Conservation (phyloP, 352 stramenopile genomes). For the Globisporangium nodosum region DNA sequence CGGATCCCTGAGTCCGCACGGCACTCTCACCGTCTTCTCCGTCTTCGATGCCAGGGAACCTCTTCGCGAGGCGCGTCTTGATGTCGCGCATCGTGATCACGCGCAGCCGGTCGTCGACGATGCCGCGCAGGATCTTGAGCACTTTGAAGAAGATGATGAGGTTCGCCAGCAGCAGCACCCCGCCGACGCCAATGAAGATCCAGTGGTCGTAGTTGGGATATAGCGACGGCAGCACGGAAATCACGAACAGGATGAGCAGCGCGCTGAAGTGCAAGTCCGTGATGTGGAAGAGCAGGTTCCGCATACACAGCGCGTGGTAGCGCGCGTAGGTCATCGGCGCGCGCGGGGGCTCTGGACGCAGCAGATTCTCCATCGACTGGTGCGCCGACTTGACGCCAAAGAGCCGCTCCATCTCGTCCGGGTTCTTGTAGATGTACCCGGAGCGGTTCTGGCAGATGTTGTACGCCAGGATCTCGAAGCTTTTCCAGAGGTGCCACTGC, state of each 20-base stretch:
- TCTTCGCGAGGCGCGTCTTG: constrained; percentile 23
- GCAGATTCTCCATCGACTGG: constrained; percentile 5
- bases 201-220: constrained; percentile 61
- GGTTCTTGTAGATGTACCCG: constrained; percentile 89
- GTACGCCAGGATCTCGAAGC: constrained; percentile 84
- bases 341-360: constrained; percentile 17
- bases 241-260: constrained; percentile 71
- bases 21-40: neutral
- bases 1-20: neutral
- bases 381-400: constrained; percentile 41
- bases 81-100: constrained; percentile 72
- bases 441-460: constrained; percentile 86
- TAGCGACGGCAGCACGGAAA: constrained; percentile 59
- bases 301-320: constrained; percentile 83
- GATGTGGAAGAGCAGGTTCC: constrained; percentile 79
- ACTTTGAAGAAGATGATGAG: constrained; percentile 85
- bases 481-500: constrained; percentile 85
- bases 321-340: constrained; percentile 57
- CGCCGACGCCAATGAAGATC: constrained; percentile 71
- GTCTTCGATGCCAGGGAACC: neutral
- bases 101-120: constrained; percentile 74
- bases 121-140: constrained; percentile 72
- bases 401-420: constrained; percentile 71
- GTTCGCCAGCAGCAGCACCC: constrained; percentile 49
- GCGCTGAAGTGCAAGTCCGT: constrained; percentile 73